These are phyloP conservation scores for Macrophomina pseudophaseolina DNA, from an alignment of 2,329 filamentous ascomycete genomes.

Conservation along the genomic window DNA sequence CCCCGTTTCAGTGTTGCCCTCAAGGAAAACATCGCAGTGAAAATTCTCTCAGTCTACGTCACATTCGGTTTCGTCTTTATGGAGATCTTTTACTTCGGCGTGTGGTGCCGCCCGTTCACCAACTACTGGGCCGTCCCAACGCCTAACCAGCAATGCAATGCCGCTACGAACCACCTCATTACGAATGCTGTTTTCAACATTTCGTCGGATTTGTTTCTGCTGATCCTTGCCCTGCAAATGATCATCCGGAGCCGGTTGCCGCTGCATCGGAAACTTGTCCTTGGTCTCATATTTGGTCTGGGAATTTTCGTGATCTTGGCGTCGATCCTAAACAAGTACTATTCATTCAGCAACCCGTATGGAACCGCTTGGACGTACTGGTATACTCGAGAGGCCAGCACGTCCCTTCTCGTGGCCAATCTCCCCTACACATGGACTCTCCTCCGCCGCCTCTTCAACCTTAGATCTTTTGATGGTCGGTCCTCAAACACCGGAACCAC, in stretches of 20 bases:
- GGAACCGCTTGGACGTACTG: constrained; percentile 53
- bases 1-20: constrained; percentile 30
- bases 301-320: constrained; percentile 51
- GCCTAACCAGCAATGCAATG: constrained; percentile 45
- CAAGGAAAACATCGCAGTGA: constrained; percentile 43
- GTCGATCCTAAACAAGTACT: constrained; percentile 56
- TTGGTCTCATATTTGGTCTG: constrained; percentile 58
- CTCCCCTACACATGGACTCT: constrained; percentile 59
- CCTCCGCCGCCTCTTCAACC: constrained; percentile 54
- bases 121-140: constrained; percentile 43
- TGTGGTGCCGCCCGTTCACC: constrained; percentile 47
- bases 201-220: constrained; percentile 43
- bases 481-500: background rate
- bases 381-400: constrained; percentile 61
- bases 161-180: constrained; percentile 54
- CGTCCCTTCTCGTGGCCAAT: constrained; percentile 61
- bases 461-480: constrained; percentile 36
- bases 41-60: constrained; percentile 42
- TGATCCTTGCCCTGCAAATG: constrained; percentile 47
- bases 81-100: constrained; percentile 47
- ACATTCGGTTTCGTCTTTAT: constrained; percentile 43
- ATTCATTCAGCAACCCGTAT: constrained; percentile 48
- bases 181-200: constrained; percentile 53
- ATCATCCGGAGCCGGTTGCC: constrained; percentile 43
- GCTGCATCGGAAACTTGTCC: constrained; percentile 52